Evolutionary conservation across 2,329 filamentous ascomycete genomes (phyloP).

Genomic region (Penicillium sp.): DNA sequence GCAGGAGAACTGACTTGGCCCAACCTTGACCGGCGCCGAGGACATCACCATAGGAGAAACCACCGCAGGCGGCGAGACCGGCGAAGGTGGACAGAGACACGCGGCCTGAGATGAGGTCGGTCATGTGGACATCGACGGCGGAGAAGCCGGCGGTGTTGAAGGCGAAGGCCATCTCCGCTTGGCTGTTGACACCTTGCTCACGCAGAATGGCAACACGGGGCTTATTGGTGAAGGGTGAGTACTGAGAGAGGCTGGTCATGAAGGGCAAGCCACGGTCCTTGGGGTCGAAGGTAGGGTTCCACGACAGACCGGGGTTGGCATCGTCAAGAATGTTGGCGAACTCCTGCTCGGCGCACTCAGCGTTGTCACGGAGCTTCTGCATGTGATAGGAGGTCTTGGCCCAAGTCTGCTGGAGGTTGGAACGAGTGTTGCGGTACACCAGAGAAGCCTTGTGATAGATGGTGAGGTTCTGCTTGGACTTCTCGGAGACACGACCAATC

Average conservation of each 20-base stretch:
- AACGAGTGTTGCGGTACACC: conserved; percentile 67
- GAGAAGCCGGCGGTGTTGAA: conserved; percentile 90
- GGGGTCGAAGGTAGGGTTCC: conserved; percentile 77
- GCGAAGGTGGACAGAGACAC: conserved; percentile 79
- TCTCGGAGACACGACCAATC: conserved; percentile 71
- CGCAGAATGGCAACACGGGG: conserved; percentile 87
- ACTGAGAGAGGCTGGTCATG: conserved; percentile 58
- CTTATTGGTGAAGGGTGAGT: conserved; percentile 58
- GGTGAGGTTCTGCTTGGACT: conserved; percentile 69
- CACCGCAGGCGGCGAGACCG: conserved; percentile 90
- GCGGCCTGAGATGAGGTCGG: conserved; percentile 75
- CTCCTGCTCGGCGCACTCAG: conserved; percentile 80
- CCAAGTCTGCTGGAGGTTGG: conserved; percentile 83
- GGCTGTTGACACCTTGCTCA: conserved; percentile 92
- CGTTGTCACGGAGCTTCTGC: conserved; percentile 87
- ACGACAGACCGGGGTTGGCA: conserved; percentile 77
- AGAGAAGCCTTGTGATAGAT: conserved; percentile 69
- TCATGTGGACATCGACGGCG: conserved; percentile 94
- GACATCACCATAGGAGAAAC: conserved; percentile 92
- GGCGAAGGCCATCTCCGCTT: conserved; percentile 97
- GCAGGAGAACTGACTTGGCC: conserved; percentile 89
- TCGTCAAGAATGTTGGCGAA: conserved; percentile 72
- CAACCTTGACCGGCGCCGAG: conserved; percentile 94
- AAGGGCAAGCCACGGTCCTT: conserved; percentile 72
- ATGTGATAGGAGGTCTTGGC: conserved; percentile 83